Base-by-base conservation (phyloP, 164 flowering plant species). In the Santalum album region DNA sequence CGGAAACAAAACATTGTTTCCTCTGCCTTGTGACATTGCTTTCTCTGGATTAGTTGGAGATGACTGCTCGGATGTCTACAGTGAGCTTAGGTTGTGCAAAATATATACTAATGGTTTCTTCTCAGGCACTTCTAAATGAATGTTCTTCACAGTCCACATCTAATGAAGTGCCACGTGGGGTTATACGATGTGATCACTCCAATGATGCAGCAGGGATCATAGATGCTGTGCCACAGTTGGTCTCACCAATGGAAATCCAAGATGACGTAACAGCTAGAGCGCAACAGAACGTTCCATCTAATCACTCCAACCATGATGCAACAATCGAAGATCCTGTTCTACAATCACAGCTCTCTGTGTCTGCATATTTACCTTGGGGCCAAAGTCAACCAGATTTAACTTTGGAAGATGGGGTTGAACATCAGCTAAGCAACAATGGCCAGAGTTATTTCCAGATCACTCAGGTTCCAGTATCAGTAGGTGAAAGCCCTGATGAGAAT, bases 111-210 rank as follows among this genome's bases (percentile, higher is more conserved):
- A 24, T 17, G 22, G 20, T 15, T 26, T 26, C 20, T 29, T 46
- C 23, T 20, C 60, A 68, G 73, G 69, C 56, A 48, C 56, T 18
- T 21, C 56, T 40, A 0, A 35, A 29, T 35, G 60, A 59, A 23
- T 23, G 50, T 58, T 35, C 50, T 51, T 58, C 53, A 18, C 51
- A 12, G 38, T 25, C 54, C 39, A 24, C 55, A 46, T 57, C 69
- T 19, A 7, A 32, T 45, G 63, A 44, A 50, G 11, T 50, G 32
- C 51, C 23, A 61, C 38, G 22, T 39, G 61, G 49, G 32, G 64
- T n/a, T n/a, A 53, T 38, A 4, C 42, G 2, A 38, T 4, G 16
- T 38, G 42, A 38, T 38, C 42, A 38, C 16, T 38, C 15, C 15
- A 17, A 38, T 38, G 2, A 38, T 38, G 42, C 9, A 38, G 14